Percentiles rank a stretch among this genome's conserved stretches.
phyloP scores from a whole-genome alignment of 2,329 filamentous ascomycete species.

The Talaromyces pinophilus region DNA sequence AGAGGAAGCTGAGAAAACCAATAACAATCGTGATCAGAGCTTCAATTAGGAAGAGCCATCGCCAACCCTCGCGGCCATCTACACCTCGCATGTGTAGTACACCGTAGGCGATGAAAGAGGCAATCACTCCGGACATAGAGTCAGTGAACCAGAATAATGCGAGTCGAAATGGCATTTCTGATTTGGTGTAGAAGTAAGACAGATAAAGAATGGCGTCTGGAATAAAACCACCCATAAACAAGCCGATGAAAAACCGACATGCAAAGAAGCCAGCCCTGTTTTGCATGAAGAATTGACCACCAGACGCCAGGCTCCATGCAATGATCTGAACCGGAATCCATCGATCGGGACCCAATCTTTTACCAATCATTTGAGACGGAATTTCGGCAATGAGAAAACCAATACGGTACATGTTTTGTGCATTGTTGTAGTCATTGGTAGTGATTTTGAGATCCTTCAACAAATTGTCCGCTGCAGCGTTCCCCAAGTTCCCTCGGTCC shows the following conservation, averaged over 20 bases:
- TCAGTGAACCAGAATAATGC: slow-evolving; percentile 50
- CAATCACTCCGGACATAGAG: slow-evolving; percentile 46
- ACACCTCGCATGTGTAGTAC: slow-evolving; percentile 42
- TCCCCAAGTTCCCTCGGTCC: slow-evolving; percentile 20
- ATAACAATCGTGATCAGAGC: slow-evolving; percentile 45
- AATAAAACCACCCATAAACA: slow-evolving; percentile 67
- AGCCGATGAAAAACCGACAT: slow-evolving; percentile 53
- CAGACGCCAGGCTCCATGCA: slow-evolving; percentile 38
- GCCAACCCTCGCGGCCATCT: slow-evolving; percentile 45
- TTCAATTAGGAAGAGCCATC: slow-evolving; percentile 57
- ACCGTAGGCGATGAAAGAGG: slow-evolving; percentile 43
- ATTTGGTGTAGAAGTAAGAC: slow-evolving; percentile 66
- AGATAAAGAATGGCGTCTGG: slow-evolving; percentile 67
- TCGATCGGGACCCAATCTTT: slow-evolving; percentile 59
- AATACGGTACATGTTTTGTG: slow-evolving; percentile 57
- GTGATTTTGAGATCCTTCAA: slow-evolving; percentile 18
- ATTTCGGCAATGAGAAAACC: slow-evolving; percentile 58
- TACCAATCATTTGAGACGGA: slow-evolving; percentile 62
- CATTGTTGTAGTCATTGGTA: slow-evolving; percentile 50
- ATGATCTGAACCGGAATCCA: slow-evolving; percentile 45
- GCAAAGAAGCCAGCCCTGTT: slow-evolving; percentile 21
- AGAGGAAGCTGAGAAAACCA: slow-evolving; percentile 46
- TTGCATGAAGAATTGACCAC: slow-evolving; percentile 25
- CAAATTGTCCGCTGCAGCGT: slow-evolving; percentile 21
- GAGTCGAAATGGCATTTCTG: slow-evolving; percentile 26